phyloP scores from a whole-genome alignment of 768 basidiomycete genomes.

The Lactarius sp. region DNA sequence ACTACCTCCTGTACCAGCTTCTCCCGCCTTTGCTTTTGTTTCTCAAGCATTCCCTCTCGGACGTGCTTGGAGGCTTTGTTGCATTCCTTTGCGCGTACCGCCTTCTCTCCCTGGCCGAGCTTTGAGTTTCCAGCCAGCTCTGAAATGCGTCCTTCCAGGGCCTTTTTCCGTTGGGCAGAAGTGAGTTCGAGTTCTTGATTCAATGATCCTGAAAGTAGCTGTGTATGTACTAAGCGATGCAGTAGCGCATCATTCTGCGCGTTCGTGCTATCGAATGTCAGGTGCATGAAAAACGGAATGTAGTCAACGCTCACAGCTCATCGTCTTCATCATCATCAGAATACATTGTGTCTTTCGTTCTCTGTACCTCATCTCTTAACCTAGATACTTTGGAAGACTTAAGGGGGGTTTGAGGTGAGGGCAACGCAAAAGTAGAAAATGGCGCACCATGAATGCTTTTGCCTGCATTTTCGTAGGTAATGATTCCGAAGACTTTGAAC shows the following conservation, averaged over 20 bases:
- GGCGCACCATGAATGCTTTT: constrained; percentile 72
- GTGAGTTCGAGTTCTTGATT: constrained; percentile 56
- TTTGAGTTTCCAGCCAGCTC: constrained; percentile 65
- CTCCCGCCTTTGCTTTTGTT: constrained; percentile 51
- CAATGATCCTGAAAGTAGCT: constrained; percentile 69
- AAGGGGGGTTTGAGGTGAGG: constrained; percentile 5
- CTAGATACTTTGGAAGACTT: constrained; percentile 78
- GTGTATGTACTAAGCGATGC: constrained; percentile 75
- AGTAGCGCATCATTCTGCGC: constrained; percentile 72
- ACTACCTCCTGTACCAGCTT: constrained; percentile 65
- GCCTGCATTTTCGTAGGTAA: constrained; percentile 39
- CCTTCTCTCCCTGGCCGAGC: constrained; percentile 69
- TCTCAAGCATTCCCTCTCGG: constrained; percentile 61
- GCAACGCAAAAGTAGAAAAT: background rate
- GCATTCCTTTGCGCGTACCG: constrained; percentile 55
- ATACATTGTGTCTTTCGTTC: constrained; percentile 28
- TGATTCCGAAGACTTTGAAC: constrained; percentile 28
- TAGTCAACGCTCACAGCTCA: constrained; percentile 42
- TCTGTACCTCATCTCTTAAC: constrained; percentile 34
- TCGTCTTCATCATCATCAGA: constrained; percentile 46
- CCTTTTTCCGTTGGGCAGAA: constrained; percentile 66
- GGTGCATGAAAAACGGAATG: constrained; percentile 1
- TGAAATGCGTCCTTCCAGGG: constrained; percentile 69
- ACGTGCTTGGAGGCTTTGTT: constrained; percentile 69
- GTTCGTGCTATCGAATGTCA: constrained; percentile 51